Evolutionary conservation across 345 rosid genomes (phyloP).

Genomic region (Linum lewisii): DNA sequence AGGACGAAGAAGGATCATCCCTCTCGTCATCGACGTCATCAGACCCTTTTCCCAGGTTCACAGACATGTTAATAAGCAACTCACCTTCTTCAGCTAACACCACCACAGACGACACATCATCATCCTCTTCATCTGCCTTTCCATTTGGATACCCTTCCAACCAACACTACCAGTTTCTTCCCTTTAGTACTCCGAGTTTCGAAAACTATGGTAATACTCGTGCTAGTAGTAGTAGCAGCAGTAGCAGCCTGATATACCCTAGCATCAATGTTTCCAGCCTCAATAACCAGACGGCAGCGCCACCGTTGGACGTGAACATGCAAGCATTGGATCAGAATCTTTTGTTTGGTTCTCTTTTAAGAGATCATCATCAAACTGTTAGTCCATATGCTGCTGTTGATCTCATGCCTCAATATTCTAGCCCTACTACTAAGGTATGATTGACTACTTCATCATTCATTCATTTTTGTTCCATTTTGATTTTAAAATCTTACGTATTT

Average conservation of each 20-base stretch:
- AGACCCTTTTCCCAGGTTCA: not conserved
- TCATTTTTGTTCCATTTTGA: no score
- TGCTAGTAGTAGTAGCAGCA: not conserved
- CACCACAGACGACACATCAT: not conserved
- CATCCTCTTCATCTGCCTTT: not conserved
- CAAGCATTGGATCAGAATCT: not conserved
- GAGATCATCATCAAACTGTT: not conserved
- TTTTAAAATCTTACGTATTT: no score
- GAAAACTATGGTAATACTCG: no score
- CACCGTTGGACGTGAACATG: not conserved
- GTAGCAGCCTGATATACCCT: not conserved
- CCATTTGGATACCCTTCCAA: not conserved
- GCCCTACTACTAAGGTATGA: no score
- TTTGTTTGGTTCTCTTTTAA: not conserved
- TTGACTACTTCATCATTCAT: no score
- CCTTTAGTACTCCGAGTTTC: no score
- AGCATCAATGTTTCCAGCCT: conserved; percentile 3
- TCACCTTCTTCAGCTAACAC: not conserved
- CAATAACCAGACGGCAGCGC: not conserved
- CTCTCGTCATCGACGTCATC: not conserved
- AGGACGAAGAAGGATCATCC: not conserved
- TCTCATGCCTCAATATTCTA: no score
- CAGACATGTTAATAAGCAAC: not conserved
- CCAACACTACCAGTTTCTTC: not conserved
- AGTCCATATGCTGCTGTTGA: not conserved